These are phyloP conservation scores for Westerdykella sp. DNA, from an alignment of 2,329 filamentous ascomycete genomes.

Conservation along the genomic window DNA sequence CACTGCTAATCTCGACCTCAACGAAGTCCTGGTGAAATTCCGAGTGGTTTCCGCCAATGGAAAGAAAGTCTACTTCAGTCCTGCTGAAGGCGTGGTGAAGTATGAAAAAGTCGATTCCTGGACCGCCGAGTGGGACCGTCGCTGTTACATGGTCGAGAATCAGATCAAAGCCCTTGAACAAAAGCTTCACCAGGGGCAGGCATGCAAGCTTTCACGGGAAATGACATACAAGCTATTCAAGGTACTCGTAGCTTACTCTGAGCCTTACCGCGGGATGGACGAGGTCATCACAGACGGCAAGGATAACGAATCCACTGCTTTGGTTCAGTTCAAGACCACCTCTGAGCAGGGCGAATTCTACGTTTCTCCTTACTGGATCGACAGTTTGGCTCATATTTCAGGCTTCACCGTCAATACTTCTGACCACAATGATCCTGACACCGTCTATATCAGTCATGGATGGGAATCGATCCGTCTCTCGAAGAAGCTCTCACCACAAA, in stretches of 20 bases:
- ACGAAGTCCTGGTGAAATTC: slow-evolving; percentile 50
- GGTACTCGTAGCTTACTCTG: slow-evolving; percentile 51
- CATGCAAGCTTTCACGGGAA: slow-evolving; percentile 66
- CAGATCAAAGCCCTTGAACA: slow-evolving; percentile 60
- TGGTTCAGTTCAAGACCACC: slow-evolving; percentile 50
- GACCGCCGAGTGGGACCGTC: slow-evolving; percentile 60
- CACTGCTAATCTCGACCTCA: slow-evolving; percentile 52
- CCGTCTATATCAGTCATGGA: slow-evolving; percentile 57
- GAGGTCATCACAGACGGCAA: slow-evolving; percentile 54
- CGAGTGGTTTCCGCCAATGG: slow-evolving; percentile 56
- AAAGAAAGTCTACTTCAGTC: slow-evolving; percentile 50
- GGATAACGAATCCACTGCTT: slow-evolving; percentile 50
- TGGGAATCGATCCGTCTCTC: slow-evolving; percentile 56
- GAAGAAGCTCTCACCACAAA: slow-evolving; percentile 46
- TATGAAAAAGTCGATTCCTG: slow-evolving; percentile 56
- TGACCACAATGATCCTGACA: slow-evolving; percentile 53
- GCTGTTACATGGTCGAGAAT: slow-evolving; percentile 53
- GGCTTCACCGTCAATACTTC: slow-evolving; percentile 57
- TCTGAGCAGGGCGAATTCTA: slow-evolving; percentile 51
- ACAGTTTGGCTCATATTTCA: slow-evolving; percentile 52
- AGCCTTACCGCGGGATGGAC: slow-evolving; percentile 53
- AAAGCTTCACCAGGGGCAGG: slow-evolving; percentile 58
- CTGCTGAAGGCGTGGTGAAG: slow-evolving; percentile 57
- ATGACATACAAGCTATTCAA: slow-evolving; percentile 72
- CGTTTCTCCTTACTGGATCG: slow-evolving; percentile 55